Evolutionary conservation across 805 yeast species (phyloP).

Genomic region (Tetrapisispora nanseiensis): DNA sequence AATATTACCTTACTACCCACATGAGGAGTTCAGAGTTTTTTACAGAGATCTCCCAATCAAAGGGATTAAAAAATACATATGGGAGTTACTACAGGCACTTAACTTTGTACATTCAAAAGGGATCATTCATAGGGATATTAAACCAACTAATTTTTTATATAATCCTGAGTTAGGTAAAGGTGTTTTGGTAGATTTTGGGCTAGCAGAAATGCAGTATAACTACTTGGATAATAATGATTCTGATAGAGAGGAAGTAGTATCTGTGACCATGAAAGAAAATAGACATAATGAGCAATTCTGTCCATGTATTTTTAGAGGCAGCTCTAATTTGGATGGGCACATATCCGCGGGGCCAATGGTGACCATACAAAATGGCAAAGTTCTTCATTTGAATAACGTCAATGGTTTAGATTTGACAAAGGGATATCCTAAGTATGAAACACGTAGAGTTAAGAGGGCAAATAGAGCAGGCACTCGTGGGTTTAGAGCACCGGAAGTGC

Average conservation of each 20-base stretch:
- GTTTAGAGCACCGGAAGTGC: slow-evolving; percentile 87
- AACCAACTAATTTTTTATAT: slow-evolving; percentile 69
- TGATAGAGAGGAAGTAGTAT: slow-evolving; percentile 5
- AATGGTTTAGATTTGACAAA: slow-evolving; percentile 34
- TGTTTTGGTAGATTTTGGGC: slow-evolving; percentile 83
- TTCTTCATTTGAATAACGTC: slow-evolving; percentile 25
- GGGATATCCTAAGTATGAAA: slow-evolving; percentile 83
- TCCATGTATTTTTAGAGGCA: slow-evolving; percentile 43
- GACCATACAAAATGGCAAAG: slow-evolving; percentile 26
- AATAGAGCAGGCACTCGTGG: slow-evolving; percentile 97
- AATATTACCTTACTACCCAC: slow-evolving; percentile 82
- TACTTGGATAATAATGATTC: slow-evolving; percentile 5
- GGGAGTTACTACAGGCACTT: slow-evolving; percentile 66
- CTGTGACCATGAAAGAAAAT: slow-evolving; percentile 9
- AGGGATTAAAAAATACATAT: slow-evolving; percentile 74
- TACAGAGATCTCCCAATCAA: slow-evolving; percentile 68
- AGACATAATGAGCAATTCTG: slow-evolving; percentile 35
- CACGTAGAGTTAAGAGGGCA: slow-evolving; percentile 81
- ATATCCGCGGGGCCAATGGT: slow-evolving; percentile 15
- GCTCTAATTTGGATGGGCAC: slow-evolving; percentile 8
- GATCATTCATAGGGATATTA: slow-evolving; percentile 86
- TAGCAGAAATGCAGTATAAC: slow-evolving; percentile 56
- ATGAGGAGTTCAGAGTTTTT: slow-evolving; percentile 81
- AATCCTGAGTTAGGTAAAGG: slow-evolving; percentile 63
- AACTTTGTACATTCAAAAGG: slow-evolving; percentile 59